Evolutionary conservation across 495 filamentous ascomycete species (phyloP).

Genomic region (Penicillium salamii): DNA sequence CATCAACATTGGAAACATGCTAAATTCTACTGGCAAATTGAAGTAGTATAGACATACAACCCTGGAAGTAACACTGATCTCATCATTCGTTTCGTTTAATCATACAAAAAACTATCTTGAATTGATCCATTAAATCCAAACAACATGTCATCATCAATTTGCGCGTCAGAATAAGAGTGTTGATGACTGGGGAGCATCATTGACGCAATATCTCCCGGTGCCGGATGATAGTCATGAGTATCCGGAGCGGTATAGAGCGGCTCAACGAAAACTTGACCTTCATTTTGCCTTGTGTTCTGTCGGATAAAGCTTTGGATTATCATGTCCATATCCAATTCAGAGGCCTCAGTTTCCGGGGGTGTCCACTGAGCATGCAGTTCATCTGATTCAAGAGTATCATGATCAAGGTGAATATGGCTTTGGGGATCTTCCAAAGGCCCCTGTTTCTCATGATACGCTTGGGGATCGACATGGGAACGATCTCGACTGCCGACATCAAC

Average conservation of each 20-base stretch:
- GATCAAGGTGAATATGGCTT: background rate
- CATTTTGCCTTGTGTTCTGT: conserved; percentile 8
- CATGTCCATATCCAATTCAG: conserved; percentile 31
- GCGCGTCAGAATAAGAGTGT: conserved; percentile 4
- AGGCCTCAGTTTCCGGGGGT: conserved; percentile 15
- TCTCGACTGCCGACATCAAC: conserved; percentile 14
- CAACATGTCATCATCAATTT: conserved; percentile 23
- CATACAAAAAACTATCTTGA: conserved; percentile 18
- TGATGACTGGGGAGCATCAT: background rate
- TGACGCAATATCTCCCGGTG: background rate
- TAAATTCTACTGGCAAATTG: too few relatives aligned
- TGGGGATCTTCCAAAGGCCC: background rate
- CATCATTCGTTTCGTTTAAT: too few relatives aligned
- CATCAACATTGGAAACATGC: too few relatives aligned
- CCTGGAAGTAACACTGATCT: too few relatives aligned
- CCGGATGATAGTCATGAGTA: background rate
- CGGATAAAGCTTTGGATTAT: conserved; percentile 35
- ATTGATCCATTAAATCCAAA: conserved; percentile 24
- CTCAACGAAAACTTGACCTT: conserved; percentile 1
- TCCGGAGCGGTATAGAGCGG: background rate
- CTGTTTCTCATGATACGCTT: background rate
- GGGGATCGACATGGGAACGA: background rate
- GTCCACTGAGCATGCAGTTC: conserved; percentile 4
- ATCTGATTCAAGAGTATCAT: background rate
- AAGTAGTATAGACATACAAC: too few relatives aligned